Evolutionary conservation across 371 early-diverging fungal genomes (phyloP).

Genomic region (Apophysomyces elegans): DNA sequence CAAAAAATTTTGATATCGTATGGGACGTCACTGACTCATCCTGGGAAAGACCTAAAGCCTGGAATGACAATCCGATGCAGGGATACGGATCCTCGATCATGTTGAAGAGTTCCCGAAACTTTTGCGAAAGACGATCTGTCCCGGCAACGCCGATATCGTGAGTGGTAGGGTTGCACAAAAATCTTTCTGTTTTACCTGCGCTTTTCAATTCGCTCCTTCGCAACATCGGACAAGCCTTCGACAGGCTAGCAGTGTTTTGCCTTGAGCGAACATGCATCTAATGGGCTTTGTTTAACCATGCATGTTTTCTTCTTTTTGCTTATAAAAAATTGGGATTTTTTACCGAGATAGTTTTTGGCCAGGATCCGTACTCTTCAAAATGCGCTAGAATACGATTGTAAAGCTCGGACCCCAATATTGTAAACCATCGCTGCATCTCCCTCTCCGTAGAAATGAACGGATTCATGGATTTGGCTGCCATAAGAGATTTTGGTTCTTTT

Average conservation of each 20-base stretch:
- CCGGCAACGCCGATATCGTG: neutral
- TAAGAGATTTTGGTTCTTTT: conserved; percentile 59
- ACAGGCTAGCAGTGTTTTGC: conserved; percentile 14
- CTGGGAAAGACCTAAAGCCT: conserved; percentile 30
- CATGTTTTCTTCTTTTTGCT: neutral
- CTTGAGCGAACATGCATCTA: conserved; percentile 1
- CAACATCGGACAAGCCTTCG: conserved; percentile 36
- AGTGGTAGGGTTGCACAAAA: neutral
- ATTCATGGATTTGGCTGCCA: conserved; percentile 60
- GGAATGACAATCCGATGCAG: conserved; percentile 38
- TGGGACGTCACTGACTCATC: conserved; percentile 34
- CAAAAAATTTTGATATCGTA: conserved; percentile 39
- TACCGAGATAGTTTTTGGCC: conserved; percentile 58
- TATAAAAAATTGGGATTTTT: neutral
- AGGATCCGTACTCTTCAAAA: conserved; percentile 50
- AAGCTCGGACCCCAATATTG: conserved; percentile 59
- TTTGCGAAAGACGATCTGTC: conserved; percentile 31
- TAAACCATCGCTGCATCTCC: conserved; percentile 59
- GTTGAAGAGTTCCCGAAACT: conserved; percentile 23
- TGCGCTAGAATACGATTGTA: conserved; percentile 56
- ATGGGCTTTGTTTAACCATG: neutral
- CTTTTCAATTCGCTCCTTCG: conserved; percentile 21
- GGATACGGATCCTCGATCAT: conserved; percentile 35
- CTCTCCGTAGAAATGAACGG: conserved; percentile 30
- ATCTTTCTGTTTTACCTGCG: conserved; percentile 22